Evolutionary conservation across 1,284 basidiomycete species (phyloP).

Genomic region (Blastosporella zonata): DNA sequence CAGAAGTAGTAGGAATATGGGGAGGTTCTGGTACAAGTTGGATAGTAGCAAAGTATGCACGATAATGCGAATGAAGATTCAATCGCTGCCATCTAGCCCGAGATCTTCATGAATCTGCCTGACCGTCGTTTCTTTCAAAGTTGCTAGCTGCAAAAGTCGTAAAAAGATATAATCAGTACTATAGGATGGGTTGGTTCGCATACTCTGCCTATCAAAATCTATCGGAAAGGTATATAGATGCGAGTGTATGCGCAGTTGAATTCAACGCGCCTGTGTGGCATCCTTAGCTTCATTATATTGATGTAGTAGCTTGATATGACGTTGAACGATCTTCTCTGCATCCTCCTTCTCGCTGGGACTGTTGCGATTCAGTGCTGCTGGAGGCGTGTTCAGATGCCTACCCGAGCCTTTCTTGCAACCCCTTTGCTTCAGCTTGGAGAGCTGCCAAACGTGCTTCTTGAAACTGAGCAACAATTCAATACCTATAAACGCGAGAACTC

Average conservation of each 20-base stretch:
- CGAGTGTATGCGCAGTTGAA: constrained; percentile 2
- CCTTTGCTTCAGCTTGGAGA: constrained; percentile 51
- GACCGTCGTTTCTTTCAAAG: constrained; percentile 60
- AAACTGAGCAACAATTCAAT: constrained; percentile 34
- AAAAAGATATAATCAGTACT: constrained; percentile 6
- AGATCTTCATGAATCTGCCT: constrained; percentile 65
- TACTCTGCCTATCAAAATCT: constrained; percentile 62
- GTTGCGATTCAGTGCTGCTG: neutral
- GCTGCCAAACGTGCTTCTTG: constrained; percentile 50
- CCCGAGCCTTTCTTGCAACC: constrained; percentile 54
- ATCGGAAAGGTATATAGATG: neutral
- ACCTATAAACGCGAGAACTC: neutral
- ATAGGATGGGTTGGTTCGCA: constrained; percentile 16
- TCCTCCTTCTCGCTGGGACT: constrained; percentile 45
- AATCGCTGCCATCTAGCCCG: constrained; percentile 19
- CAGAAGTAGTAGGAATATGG: constrained; percentile 45
- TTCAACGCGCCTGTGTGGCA: constrained; percentile 58
- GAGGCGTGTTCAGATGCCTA: constrained; percentile 24
- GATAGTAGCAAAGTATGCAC: constrained; percentile 34
- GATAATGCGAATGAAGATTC: neutral
- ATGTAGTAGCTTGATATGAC: constrained; percentile 71
- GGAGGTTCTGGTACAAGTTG: constrained; percentile 77
- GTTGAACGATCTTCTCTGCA: constrained; percentile 62
- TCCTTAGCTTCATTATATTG: constrained; percentile 80
- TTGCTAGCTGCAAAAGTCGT: constrained; percentile 51